Percentiles rank a stretch among this genome's conserved stretches.
Evolutionary conservation across 805 yeast species (phyloP).

Genomic region (Candida insectorum): DNA sequence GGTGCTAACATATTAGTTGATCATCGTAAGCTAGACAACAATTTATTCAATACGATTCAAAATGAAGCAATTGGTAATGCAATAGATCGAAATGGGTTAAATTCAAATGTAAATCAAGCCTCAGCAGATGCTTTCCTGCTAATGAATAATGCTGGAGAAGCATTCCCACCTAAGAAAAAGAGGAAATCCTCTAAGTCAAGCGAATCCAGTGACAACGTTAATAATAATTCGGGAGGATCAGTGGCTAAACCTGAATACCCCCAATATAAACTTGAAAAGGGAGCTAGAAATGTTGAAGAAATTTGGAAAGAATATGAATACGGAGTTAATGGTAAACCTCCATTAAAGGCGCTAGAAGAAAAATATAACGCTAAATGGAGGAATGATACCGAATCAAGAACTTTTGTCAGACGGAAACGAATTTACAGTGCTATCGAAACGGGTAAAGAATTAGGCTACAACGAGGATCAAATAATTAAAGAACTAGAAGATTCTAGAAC

Average conservation of each 20-base stretch:
- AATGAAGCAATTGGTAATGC: not conserved
- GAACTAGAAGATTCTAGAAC: slow-evolving; percentile 45
- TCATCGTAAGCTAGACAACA: too few relatives aligned
- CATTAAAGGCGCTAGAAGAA: slow-evolving; percentile 46
- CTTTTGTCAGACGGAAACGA: slow-evolving; percentile 51
- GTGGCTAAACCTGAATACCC: slow-evolving; percentile 18
- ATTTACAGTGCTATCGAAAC: slow-evolving; percentile 54
- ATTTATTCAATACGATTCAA: not conserved
- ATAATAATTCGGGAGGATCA: not conserved
- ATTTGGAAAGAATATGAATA: slow-evolving; percentile 57
- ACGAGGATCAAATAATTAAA: slow-evolving; percentile 41
- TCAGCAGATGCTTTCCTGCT: not conserved
- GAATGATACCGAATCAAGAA: slow-evolving; percentile 50
- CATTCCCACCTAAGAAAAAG: not conserved
- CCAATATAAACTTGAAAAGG: slow-evolving; percentile 23
- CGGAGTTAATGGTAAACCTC: slow-evolving; percentile 51
- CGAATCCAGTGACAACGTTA: slow-evolving; percentile 6
- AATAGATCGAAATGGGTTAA: not conserved
- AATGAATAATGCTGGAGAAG: too few relatives aligned
- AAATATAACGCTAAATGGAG: slow-evolving; percentile 56
- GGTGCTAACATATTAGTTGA: too few relatives aligned
- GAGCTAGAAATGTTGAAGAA: slow-evolving; percentile 39
- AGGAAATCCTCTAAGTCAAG: slow-evolving; percentile 8
- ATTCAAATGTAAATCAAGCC: not conserved
- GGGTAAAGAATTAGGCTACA: slow-evolving; percentile 44